Percentiles rank a stretch among this genome's conserved stretches.
phyloP scores from a whole-genome alignment of 306 rosid genomes.

The Morella rubra region DNA sequence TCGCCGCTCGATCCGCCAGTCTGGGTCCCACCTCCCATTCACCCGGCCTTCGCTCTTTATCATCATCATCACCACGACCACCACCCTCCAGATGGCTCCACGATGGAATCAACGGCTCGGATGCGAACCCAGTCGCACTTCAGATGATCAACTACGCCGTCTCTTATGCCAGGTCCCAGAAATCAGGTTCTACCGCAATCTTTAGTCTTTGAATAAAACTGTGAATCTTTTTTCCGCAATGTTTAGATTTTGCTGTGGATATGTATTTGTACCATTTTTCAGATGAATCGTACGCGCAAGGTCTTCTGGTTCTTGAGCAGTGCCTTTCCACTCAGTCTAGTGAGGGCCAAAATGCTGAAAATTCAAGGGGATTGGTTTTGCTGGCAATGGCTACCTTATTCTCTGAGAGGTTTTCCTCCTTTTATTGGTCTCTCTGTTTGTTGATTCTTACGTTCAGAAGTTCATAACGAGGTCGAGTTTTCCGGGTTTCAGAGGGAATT shows the following conservation, averaged over 20 bases:
- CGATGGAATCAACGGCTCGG: constrained; percentile 40
- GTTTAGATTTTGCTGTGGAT: neutral
- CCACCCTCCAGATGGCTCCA: constrained; percentile 45
- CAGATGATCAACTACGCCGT: constrained; percentile 80
- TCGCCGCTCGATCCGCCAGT: constrained; percentile 29
- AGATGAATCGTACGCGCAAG: constrained; percentile 78
- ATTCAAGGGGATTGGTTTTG: constrained; percentile 66
- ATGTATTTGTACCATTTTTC: constrained; percentile 9
- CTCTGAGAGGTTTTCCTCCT: constrained; percentile 60
- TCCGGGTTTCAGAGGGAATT: constrained; percentile 51
- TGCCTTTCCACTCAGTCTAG: constrained; percentile 61
- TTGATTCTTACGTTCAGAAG: neutral
- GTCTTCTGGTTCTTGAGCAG: constrained; percentile 65
- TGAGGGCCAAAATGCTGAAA: constrained; percentile 52
- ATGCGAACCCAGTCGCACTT: constrained; percentile 56
- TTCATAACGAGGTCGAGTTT: neutral
- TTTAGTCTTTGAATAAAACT: neutral
- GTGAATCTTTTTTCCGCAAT: too few species aligned
- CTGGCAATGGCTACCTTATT: constrained; percentile 74
- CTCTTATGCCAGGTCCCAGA: constrained; percentile 64
- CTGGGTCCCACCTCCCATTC: constrained; percentile 24
- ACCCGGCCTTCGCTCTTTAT: constrained; percentile 15
- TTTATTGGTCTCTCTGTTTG: neutral
- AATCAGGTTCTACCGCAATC: constrained; percentile 55
- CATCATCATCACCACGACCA: constrained; percentile 33